These are phyloP conservation scores for Quercus cerris DNA, from an alignment of 306 rosid genomes.

Conservation along the genomic window DNA sequence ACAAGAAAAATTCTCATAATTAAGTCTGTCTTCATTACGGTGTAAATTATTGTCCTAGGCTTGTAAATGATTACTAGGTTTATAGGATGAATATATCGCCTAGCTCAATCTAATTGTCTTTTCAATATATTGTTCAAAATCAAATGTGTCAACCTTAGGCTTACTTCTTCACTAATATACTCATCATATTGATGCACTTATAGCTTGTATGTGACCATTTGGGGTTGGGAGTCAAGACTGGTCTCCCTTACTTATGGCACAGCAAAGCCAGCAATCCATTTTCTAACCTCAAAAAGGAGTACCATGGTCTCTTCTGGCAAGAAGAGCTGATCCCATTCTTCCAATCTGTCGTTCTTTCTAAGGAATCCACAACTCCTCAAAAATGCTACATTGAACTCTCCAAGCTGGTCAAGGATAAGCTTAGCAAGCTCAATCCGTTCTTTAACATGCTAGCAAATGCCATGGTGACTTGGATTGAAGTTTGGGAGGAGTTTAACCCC, in stretches of 20 bases:
- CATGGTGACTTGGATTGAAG: constrained; percentile 92
- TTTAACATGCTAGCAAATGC: constrained; percentile 74
- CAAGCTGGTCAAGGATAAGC: constrained; percentile 74
- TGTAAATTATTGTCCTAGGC: no score
- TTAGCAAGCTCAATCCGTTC: constrained; percentile 56
- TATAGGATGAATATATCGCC: no score
- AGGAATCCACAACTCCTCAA: constrained; percentile 67
- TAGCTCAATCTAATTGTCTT: no score
- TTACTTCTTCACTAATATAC: no score
- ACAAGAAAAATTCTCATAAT: no score
- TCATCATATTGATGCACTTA: neutral
- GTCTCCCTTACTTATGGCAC: constrained; percentile 92
- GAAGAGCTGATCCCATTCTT: constrained; percentile 85
- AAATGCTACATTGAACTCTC: constrained; percentile 86
- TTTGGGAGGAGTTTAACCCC: constrained; percentile 77
- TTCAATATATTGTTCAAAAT: no score
- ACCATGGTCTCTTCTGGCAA: constrained; percentile 89
- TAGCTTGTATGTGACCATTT: constrained; percentile 86
- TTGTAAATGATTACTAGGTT: no score
- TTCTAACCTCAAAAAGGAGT: constrained; percentile 82
- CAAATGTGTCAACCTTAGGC: no score
- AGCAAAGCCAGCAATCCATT: constrained; percentile 97
- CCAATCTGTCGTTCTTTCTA: constrained; percentile 59
- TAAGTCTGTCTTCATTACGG: no score
- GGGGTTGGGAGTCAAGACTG: constrained; percentile 78